Base-by-base conservation (phyloP, 495 filamentous ascomycete species). In the Cudoniella acicularis region DNA sequence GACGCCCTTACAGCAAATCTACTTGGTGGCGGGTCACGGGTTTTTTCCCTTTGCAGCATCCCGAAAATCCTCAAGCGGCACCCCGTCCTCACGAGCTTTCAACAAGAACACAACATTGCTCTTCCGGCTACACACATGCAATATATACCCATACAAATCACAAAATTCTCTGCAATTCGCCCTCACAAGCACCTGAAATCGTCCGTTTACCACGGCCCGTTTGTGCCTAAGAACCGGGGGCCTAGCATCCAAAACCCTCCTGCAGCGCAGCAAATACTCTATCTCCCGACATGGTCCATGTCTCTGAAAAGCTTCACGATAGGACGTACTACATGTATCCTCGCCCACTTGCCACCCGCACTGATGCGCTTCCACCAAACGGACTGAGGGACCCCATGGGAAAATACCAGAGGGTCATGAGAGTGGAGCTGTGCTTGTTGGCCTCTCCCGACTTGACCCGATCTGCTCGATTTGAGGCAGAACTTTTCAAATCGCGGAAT, bases 331-430 rank as follows among this genome's bases (percentile, higher is more conserved):
- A n/a, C n/a, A n/a, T n/a, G 30, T 6, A 36, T 13, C 30, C 13
- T 36, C 30, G 4, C 30, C 4, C 30, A 36, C 13, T 36, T 36
- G 30, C 30, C 30, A 4, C 6, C 30, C 6, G 13, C 13, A 13
- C 30, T 6, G 30, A 36, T 36, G 4, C 30, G 13, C 13, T 36
- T 53, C 51, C 24, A 18, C 16, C 26, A 57, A 57, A 57, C 55
- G 56, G 56, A 52, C 56, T 48, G 56, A 59, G 56, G 56, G 11
- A 25, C 48, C 20, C 48, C 30, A 26, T 59, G 56, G 49, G 48
- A 59, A 52, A 59, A 59, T 42, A 30, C 10, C 17, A 54, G 13
- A 17, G 13, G 8, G 49, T 3, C 6, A 4, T n/a, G 16, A 17
- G 22, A 54, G 30, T 41, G 30, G 52, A 43, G 3, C 10, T 36